These are phyloP conservation scores for Pichia scutulata DNA, from an alignment of 805 yeast genomes.

Conservation along the genomic window DNA sequence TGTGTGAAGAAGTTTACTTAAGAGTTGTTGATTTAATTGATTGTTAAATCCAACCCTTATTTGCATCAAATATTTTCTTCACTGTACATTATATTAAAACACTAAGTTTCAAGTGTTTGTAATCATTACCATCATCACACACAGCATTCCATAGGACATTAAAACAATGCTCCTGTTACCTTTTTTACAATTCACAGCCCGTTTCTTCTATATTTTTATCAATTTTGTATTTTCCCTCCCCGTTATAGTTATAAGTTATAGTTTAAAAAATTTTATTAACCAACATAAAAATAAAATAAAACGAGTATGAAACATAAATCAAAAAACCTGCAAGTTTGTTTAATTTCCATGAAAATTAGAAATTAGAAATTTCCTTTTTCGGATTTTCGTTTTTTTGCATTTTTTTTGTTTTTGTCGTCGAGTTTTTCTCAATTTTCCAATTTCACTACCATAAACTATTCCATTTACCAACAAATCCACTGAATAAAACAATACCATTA, in stretches of 20 bases:
- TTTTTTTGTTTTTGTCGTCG: neutral
- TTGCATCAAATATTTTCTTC: neutral
- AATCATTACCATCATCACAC: neutral
- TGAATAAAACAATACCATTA: neutral
- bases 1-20: slow-evolving; percentile 40
- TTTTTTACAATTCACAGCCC: neutral
- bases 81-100: neutral
- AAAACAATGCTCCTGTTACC: slow-evolving; percentile 1
- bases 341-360: too few relatives aligned
- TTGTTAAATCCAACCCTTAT: slow-evolving; percentile 17
- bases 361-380: neutral
- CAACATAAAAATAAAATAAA: too few relatives aligned
- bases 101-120: neutral
- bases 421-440: neutral
- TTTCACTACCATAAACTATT: neutral
- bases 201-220: neutral
- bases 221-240: neutral
- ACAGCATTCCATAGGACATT: neutral
- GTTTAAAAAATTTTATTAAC: neutral
- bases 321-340: neutral
- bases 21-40: slow-evolving; percentile 37
- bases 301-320: too few relatives aligned
- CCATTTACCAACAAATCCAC: neutral
- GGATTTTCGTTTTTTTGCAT: neutral
- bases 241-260: slow-evolving; percentile 8